A percentile compares a stretch with the other conserved stretches of the same genome.
Conservation (phyloP, 345 rosid genomes). For the Gynandropsis gynandra region DNA sequence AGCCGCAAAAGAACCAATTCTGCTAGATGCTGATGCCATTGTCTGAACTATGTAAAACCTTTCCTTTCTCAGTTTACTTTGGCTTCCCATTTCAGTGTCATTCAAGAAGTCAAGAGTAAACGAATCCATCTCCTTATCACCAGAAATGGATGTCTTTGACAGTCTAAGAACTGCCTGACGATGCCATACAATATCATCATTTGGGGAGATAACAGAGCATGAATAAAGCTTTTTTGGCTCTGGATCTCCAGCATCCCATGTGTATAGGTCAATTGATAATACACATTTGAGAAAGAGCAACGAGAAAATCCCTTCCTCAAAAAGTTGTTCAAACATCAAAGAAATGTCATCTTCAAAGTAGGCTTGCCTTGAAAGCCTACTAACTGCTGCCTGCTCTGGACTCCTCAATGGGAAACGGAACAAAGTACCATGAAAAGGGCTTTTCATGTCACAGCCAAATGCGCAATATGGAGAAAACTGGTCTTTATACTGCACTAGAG, state of each 20-base stretch:
- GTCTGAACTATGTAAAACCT: constrained; percentile 71
- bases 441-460: constrained; percentile 88
- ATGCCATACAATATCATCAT: constrained; percentile 54
- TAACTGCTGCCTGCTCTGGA: constrained; percentile 56
- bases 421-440: constrained; percentile 62
- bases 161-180: constrained; percentile 64
- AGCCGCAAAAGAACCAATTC: constrained; percentile 71
- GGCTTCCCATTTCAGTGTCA: constrained; percentile 40
- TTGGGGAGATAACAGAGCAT: constrained; percentile 40
- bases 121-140: constrained; percentile 51
- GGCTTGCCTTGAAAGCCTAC: constrained; percentile 88
- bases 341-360: constrained; percentile 52
- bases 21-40: constrained; percentile 72
- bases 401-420: constrained; percentile 92
- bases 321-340: constrained; percentile 70
- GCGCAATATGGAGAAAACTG: constrained; percentile 80
- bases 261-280: constrained; percentile 64
- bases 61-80: constrained; percentile 46
- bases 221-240: constrained; percentile 71
- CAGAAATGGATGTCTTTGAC: constrained; percentile 41
- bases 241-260: constrained; percentile 59
- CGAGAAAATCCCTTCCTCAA: constrained; percentile 68
- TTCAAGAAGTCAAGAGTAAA: constrained; percentile 65
- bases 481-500: constrained; percentile 54
- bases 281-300: constrained; percentile 78